phyloP scores from a whole-genome alignment of 73 alveolate genomes.

The Symbiodinium natans region DNA sequence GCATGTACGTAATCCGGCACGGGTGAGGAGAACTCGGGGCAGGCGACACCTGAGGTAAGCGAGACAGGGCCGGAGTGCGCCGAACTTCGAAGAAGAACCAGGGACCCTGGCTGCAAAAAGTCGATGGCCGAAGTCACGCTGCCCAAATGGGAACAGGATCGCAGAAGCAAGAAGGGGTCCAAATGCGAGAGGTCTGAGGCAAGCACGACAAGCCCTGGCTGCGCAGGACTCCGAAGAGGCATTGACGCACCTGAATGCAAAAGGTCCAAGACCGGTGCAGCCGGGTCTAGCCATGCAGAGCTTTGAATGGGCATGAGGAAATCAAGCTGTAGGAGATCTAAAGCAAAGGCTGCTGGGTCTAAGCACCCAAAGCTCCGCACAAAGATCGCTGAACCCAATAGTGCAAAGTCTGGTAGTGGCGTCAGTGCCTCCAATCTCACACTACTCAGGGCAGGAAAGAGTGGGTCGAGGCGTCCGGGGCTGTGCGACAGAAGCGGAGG shows the following conservation, averaged over 20 bases:
- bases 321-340: slow-evolving; percentile 10
- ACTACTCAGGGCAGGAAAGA: neutral
- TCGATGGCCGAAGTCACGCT: neutral
- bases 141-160: neutral
- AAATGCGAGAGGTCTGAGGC: neutral
- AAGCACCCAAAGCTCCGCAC: neutral
- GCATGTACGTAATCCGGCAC: neutral
- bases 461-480: neutral
- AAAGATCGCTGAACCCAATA: neutral
- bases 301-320: neutral
- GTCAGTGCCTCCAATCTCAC: neutral
- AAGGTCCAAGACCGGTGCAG: neutral
- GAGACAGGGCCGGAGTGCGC: neutral
- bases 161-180: neutral
- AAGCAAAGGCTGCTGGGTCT: neutral
- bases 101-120: slow-evolving; percentile 6
- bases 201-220: neutral
- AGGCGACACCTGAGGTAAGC: slow-evolving; percentile 23
- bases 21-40: neutral
- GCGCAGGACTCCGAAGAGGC: neutral
- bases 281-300: neutral
- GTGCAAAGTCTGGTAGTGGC: neutral
- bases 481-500: neutral
- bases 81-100: neutral
- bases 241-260: neutral